A percentile compares a stretch with the other conserved stretches of the same genome.
phyloP scores from a whole-genome alignment of 1,284 basidiomycete species.

The Tilletia indica region DNA sequence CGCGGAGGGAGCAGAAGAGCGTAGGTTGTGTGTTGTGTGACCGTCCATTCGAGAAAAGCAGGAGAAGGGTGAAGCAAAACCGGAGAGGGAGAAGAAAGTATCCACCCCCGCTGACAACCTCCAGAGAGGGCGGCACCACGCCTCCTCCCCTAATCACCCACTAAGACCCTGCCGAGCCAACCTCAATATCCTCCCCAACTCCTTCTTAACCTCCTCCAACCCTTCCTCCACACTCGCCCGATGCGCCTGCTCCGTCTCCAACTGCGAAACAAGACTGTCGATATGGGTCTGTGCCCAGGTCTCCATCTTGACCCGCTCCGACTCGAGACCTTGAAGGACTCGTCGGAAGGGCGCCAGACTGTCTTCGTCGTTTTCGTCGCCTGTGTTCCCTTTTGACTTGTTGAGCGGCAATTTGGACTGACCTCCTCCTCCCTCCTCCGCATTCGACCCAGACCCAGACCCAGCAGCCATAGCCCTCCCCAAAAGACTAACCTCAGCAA shows the following conservation, averaged over 20 bases:
- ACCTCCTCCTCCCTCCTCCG: too few relatives aligned
- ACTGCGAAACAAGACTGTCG: not conserved
- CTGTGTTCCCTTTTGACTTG: not conserved
- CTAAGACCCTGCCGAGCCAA: not conserved
- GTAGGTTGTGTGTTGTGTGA: too few relatives aligned
- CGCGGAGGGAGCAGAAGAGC: too few relatives aligned
- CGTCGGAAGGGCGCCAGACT: conserved; percentile 9
- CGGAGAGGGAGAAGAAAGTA: too few relatives aligned
- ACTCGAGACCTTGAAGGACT: conserved; percentile 14
- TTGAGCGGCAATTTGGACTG: not conserved
- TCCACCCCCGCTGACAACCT: too few relatives aligned
- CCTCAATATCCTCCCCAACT: conserved; percentile 18
- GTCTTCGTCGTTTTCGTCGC: not conserved
- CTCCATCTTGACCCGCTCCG: conserved; percentile 12
- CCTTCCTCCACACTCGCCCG: not conserved
- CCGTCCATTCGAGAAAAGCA: too few relatives aligned
- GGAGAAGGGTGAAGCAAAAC: too few relatives aligned
- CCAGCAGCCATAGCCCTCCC: conserved; percentile 12
- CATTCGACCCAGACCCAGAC: too few relatives aligned
- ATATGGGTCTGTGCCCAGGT: not conserved
- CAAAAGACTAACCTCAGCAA: conserved; percentile 9
- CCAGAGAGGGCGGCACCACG: too few relatives aligned
- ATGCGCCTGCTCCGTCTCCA: conserved; percentile 11
- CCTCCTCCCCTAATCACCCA: too few relatives aligned
- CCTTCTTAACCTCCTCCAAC: not conserved